These are phyloP conservation scores for Micractinium sp. DNA, from an alignment of 139 green algal species.

Conservation along the genomic window DNA sequence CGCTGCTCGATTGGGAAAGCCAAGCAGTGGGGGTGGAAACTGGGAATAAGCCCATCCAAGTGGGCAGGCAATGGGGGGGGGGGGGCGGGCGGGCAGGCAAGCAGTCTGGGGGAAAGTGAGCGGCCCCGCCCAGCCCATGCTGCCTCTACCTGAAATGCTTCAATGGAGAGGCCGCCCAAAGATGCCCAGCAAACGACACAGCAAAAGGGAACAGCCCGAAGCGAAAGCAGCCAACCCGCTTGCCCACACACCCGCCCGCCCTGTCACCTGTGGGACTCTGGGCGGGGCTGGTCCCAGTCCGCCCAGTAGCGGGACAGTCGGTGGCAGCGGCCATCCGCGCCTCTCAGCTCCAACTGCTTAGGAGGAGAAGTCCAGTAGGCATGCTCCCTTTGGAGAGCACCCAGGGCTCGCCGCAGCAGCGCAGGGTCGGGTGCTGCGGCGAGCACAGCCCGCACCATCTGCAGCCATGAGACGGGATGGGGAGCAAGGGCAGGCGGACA, in stretches of 20 bases:
- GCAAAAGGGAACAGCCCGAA: neutral
- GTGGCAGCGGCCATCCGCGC: conserved; percentile 43
- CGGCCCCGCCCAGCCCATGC: too few species aligned
- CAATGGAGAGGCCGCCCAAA: neutral
- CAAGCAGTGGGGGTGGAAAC: too few species aligned
- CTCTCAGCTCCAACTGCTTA: conserved; percentile 46
- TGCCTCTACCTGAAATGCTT: too few species aligned
- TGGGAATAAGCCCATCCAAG: too few species aligned
- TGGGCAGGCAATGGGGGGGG: too few species aligned
- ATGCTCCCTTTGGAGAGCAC: conserved; percentile 76
- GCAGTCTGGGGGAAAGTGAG: neutral
- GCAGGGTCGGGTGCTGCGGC: conserved; percentile 39
- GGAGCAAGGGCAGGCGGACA: neutral
- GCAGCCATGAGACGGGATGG: neutral
- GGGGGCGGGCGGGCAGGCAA: neutral
- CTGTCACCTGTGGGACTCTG: conserved; percentile 80
- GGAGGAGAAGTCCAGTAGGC: conserved; percentile 71
- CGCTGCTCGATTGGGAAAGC: too few species aligned
- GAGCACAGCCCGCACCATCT: conserved; percentile 63
- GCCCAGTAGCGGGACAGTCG: conserved; percentile 83
- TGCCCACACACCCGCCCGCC: too few species aligned
- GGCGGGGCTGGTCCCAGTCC: conserved; percentile 72
- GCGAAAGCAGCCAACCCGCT: too few species aligned
- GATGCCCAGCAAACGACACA: neutral
- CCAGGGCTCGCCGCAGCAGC: conserved; percentile 62